phyloP scores from a whole-genome alignment of 2,329 filamentous ascomycete species.

The Amylocarpus encephaloides region DNA sequence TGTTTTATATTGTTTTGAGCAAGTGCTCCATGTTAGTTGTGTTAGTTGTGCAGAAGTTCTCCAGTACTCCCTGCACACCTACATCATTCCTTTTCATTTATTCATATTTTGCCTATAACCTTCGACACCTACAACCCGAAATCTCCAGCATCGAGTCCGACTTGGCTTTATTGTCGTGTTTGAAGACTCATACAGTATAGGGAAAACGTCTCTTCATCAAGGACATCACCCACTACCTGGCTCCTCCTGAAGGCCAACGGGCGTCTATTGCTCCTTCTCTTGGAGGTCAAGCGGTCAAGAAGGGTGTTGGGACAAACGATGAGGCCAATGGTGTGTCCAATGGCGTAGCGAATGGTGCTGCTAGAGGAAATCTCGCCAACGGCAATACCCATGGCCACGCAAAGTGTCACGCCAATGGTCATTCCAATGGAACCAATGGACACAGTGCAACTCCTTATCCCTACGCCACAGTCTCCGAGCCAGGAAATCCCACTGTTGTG shows the following conservation, averaged over 20 bases:
- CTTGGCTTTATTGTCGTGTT: background rate
- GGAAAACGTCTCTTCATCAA: conserved; percentile 96
- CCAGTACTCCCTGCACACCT: too few species aligned
- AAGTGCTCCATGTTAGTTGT: conserved; percentile 12
- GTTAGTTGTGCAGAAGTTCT: too few species aligned
- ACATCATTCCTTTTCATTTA: too few species aligned
- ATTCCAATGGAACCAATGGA: conserved; percentile 23
- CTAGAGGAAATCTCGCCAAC: conserved; percentile 11
- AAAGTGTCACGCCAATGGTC: conserved; percentile 21
- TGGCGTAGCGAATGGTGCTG: conserved; percentile 3
- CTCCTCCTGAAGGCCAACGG: conserved; percentile 64
- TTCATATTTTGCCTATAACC: too few species aligned
- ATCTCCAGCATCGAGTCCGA: background rate
- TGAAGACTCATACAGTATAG: conserved; percentile 46
- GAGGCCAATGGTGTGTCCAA: conserved; percentile 21
- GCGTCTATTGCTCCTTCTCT: conserved; percentile 76
- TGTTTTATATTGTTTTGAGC: background rate
- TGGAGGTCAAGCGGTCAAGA: conserved; percentile 26
- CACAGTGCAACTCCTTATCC: conserved; percentile 43
- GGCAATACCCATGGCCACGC: conserved; percentile 30
- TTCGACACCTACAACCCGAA: background rate
- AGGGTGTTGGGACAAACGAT: conserved; percentile 29
- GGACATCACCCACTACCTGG: conserved; percentile 89
- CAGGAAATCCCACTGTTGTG: conserved; percentile 77
- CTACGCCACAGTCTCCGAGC: conserved; percentile 52